Conservation (phyloP, 805 yeast species). For the Candida berthetii region DNA sequence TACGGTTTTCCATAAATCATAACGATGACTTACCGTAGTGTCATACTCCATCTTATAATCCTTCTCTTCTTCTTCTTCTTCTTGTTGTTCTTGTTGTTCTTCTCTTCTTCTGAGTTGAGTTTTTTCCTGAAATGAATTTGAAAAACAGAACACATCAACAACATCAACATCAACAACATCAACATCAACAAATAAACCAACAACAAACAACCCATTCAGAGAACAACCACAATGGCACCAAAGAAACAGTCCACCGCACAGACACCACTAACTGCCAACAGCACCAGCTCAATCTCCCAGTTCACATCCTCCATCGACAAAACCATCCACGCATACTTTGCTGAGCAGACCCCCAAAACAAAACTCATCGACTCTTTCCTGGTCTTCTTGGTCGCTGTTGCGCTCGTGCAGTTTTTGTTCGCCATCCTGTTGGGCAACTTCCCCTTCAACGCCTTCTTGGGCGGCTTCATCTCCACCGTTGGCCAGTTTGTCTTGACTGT, state of each 20-base stretch:
- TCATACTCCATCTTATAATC: neutral
- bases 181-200: neutral
- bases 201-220: no score
- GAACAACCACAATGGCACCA: constrained; percentile 1
- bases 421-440: constrained; percentile 75
- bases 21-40: neutral
- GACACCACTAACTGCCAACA: neutral
- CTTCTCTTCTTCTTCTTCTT: neutral
- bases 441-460: constrained; percentile 96
- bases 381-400: constrained; percentile 66
- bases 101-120: neutral
- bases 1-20: no score
- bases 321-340: constrained; percentile 25
- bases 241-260: neutral
- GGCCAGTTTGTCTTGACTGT: constrained; percentile 93
- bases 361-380: constrained; percentile 75
- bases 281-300: constrained; percentile 18
- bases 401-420: constrained; percentile 73
- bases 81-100: neutral
- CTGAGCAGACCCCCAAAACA: constrained; percentile 34
- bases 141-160: neutral
- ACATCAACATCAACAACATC: neutral
- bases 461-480: constrained; percentile 88
- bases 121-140: neutral
- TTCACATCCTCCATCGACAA: constrained; percentile 22